A percentile compares a stretch with the other conserved stretches of the same genome.
Conservation (phyloP, 495 filamentous ascomycete species). For the Neurospora hispaniola region DNA sequence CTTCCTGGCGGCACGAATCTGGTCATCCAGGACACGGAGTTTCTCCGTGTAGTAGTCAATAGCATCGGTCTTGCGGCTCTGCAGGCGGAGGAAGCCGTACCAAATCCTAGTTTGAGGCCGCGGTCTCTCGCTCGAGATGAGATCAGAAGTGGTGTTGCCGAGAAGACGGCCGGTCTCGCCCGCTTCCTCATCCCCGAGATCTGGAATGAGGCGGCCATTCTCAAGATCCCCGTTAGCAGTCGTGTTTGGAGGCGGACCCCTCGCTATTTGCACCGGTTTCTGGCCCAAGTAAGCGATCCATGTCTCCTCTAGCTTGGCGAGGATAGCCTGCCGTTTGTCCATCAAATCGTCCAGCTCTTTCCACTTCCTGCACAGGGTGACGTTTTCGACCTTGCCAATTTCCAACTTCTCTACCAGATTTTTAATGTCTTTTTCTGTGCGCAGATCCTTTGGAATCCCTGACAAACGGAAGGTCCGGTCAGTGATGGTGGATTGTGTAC, state of each 20-base stretch:
- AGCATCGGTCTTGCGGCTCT: conserved; percentile 67
- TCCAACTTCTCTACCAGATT: conserved; percentile 77
- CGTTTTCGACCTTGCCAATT: conserved; percentile 87
- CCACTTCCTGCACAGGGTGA: conserved; percentile 85
- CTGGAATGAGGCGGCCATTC: neutral
- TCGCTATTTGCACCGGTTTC: conserved; percentile 8
- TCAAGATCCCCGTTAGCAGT: neutral
- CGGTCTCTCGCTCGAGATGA: conserved; percentile 17
- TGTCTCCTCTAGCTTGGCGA: conserved; percentile 72
- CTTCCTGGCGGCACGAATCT: conserved; percentile 56
- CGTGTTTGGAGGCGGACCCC: conserved; percentile 3
- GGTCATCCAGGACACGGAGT: conserved; percentile 69
- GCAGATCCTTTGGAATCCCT: conserved; percentile 71
- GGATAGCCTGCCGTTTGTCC: conserved; percentile 48
- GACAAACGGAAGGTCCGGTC: conserved; percentile 89
- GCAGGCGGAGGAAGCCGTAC: conserved; percentile 67
- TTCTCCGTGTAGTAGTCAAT: conserved; percentile 90
- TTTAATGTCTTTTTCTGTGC: conserved; percentile 74
- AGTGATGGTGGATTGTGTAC: conserved; percentile 84
- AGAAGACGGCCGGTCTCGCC: conserved; percentile 43
- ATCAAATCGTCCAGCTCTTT: conserved; percentile 67
- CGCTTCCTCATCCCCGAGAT: conserved; percentile 27
- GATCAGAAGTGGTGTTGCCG: conserved; percentile 26
- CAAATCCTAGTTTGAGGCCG: conserved; percentile 67
- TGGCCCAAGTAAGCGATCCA: conserved; percentile 57